These are phyloP conservation scores for Solanum chiquidenum DNA, from an alignment of 257 asterid species.

Conservation along the genomic window DNA sequence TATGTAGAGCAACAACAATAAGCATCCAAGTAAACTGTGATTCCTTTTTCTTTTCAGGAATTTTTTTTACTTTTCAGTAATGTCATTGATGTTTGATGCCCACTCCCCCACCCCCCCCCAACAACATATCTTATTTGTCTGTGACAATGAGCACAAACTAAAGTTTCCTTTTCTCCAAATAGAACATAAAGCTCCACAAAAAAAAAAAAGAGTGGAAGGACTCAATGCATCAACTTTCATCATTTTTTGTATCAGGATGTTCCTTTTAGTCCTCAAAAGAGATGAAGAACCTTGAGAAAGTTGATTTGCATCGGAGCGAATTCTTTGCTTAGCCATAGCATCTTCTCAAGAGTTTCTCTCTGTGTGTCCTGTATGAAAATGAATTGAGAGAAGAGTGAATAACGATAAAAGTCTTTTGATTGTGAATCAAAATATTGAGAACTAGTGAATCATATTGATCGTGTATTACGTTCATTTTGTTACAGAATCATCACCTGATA, in stretches of 20 bases:
- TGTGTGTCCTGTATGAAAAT: neutral
- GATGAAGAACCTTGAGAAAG: neutral
- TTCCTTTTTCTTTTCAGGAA: slow-evolving; percentile 3
- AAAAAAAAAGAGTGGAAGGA: neutral
- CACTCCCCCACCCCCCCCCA: neutral
- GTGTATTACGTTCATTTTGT: neutral
- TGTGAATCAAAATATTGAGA: neutral
- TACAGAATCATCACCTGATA: neutral
- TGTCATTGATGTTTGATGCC: neutral
- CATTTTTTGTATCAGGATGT: neutral
- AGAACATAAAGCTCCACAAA: neutral
- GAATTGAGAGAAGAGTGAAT: neutral
- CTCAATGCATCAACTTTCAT: neutral
- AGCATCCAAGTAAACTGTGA: neutral
- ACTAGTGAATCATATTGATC: neutral
- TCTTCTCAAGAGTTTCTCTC: neutral
- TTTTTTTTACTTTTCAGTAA: neutral
- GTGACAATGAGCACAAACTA: neutral
- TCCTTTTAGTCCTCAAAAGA: neutral
- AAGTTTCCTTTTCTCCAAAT: neutral
- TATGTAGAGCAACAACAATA: neutral
- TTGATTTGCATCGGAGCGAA: neutral
- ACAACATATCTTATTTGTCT: neutral
- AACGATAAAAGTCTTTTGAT: neutral
- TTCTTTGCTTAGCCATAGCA: neutral